Conservation (phyloP, 257 asterid species). For the Solanum lycopersicoides region DNA sequence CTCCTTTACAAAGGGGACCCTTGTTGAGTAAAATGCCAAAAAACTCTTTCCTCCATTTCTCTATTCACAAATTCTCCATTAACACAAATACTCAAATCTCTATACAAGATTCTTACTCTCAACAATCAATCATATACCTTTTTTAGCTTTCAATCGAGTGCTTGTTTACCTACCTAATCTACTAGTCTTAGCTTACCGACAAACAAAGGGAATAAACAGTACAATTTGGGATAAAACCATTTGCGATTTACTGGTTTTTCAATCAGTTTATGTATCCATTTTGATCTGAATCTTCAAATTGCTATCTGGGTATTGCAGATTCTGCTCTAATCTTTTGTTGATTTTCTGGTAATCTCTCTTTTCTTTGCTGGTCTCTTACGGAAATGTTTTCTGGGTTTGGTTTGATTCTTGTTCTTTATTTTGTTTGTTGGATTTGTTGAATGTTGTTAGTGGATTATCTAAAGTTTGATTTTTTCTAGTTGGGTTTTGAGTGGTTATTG, state of each 20-base stretch:
- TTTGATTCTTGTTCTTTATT: neutral
- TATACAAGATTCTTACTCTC: neutral
- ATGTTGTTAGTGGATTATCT: neutral
- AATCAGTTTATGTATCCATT: neutral
- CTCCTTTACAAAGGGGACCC: neutral
- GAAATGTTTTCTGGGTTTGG: neutral
- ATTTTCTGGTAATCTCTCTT: neutral
- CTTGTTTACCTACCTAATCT: neutral
- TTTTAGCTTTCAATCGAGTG: neutral
- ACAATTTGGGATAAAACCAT: neutral
- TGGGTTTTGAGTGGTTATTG: neutral
- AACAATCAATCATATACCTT: neutral
- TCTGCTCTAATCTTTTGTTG: neutral
- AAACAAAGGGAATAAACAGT: neutral
- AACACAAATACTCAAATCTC: neutral
- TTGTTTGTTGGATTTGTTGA: neutral
- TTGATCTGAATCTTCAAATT: neutral
- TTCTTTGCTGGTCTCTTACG: neutral
- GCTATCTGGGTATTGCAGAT: neutral
- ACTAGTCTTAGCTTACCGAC: neutral
- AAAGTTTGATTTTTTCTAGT: neutral
- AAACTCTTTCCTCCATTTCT: neutral
- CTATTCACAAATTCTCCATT: neutral
- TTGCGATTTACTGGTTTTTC: neutral
- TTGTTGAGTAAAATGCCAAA: neutral